Percentiles rank a stretch among this genome's conserved stretches.
These are phyloP conservation scores for Neonothopanus nambi DNA, from an alignment of 1,284 basidiomycete genomes.

Conservation along the genomic window DNA sequence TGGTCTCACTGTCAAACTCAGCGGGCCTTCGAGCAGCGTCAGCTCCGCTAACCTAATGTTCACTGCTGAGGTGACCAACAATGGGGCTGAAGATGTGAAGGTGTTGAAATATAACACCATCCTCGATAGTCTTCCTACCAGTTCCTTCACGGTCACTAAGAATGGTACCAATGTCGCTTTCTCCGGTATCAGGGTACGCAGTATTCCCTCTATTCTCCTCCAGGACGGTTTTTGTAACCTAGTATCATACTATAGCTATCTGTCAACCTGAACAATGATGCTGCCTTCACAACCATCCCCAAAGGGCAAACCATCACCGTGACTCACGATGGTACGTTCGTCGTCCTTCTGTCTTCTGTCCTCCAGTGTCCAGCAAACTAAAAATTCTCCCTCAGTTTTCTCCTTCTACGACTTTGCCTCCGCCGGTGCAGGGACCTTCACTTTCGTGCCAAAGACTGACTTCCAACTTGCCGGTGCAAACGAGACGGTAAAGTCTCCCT, in stretches of 20 bases:
- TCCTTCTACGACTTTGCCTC: conserved; percentile 17
- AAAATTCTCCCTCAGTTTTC: conserved; percentile 9
- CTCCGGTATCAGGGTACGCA: conserved; percentile 41
- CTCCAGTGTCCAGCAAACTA: neutral
- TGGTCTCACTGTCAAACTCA: conserved; percentile 32
- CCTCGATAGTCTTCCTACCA: conserved; percentile 44
- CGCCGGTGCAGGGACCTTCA: conserved; percentile 16
- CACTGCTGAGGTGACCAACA: conserved; percentile 40
- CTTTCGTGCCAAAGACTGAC: conserved; percentile 14
- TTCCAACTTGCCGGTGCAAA: conserved; percentile 21
- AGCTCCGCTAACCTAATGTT: conserved; percentile 41
- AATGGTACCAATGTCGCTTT: conserved; percentile 39
- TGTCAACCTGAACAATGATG: no score
- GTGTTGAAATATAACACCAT: conserved; percentile 45
- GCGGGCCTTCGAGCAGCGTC: conserved; percentile 31
- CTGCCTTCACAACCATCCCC: no score
- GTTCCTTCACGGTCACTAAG: conserved; percentile 44
- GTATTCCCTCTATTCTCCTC: no score
- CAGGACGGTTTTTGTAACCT: no score
- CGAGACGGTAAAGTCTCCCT: conserved; percentile 17
- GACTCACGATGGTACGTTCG: no score
- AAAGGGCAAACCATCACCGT: no score
- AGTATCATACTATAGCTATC: no score
- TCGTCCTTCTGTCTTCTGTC: neutral
- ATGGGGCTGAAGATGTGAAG: conserved; percentile 37